Evolutionary conservation across 495 filamentous ascomycete species (phyloP).

Genomic region (Xylaria nigripes): DNA sequence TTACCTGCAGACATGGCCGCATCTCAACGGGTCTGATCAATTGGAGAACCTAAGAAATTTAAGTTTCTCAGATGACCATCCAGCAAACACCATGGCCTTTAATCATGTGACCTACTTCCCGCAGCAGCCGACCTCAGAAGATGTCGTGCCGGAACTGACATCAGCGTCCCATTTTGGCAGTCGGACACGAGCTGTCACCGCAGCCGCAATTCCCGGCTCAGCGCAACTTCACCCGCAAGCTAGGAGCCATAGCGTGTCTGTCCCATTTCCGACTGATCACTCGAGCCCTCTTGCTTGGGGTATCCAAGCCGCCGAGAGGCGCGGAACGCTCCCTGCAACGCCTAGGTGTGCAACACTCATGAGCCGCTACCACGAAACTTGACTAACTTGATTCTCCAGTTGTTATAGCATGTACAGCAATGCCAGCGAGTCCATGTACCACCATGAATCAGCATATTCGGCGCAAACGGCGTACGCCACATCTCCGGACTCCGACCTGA

Average conservation of each 20-base stretch:
- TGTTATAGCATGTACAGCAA: slow-evolving; percentile 22
- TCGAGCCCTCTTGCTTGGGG: slow-evolving; percentile 22
- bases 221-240: slow-evolving; percentile 17
- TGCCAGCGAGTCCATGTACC: slow-evolving; percentile 20
- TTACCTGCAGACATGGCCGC: slow-evolving; percentile 23
- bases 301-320: slow-evolving; percentile 12
- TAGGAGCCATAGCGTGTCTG: slow-evolving; percentile 26
- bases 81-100: slow-evolving; percentile 15
- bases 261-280: slow-evolving; percentile 16
- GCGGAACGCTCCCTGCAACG: slow-evolving; percentile 18
- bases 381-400: neutral
- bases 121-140: slow-evolving; percentile 18
- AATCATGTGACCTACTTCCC: slow-evolving; percentile 19
- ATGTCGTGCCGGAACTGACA: slow-evolving; percentile 21
- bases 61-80: slow-evolving; percentile 21
- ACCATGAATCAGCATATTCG: slow-evolving; percentile 22
- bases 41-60: slow-evolving; percentile 16
- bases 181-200: slow-evolving; percentile 19
- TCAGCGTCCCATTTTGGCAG: slow-evolving; percentile 7
- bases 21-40: slow-evolving; percentile 17
- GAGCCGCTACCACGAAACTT: neutral
- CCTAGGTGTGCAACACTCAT: slow-evolving; percentile 16
- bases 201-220: slow-evolving; percentile 13
- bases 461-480: slow-evolving; percentile 21
- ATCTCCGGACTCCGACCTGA: slow-evolving; percentile 23